Evolutionary conservation across 2,329 filamentous ascomycete genomes (phyloP).

Genomic region (Pseudocercospora musae): DNA sequence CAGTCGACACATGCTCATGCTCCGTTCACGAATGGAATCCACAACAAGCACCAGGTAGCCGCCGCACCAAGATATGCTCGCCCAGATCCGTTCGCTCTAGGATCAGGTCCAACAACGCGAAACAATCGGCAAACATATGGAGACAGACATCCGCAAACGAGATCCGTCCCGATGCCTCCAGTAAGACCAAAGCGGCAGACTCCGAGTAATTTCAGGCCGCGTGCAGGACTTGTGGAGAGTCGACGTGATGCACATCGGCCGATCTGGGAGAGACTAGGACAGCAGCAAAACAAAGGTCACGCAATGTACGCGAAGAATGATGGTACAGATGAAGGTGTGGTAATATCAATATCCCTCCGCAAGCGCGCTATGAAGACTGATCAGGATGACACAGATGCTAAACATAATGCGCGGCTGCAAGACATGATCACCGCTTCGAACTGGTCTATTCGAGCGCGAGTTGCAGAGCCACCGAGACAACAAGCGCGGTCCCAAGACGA

Average conservation of each 20-base stretch:
- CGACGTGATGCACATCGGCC: not conserved
- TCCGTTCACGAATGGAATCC: not conserved
- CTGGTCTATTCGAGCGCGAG: not conserved
- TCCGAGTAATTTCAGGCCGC: not conserved
- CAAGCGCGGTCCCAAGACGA: not conserved
- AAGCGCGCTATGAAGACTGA: not conserved
- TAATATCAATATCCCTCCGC: not conserved
- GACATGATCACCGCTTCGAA: not conserved
- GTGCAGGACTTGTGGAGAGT: not conserved
- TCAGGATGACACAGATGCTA: not conserved
- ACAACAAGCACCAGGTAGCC: not conserved
- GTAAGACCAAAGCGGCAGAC: not conserved
- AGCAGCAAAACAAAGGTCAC: not conserved
- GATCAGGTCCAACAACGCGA: slow-evolving; percentile 6
- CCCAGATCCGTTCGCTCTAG: slow-evolving; percentile 12
- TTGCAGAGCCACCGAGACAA: not conserved
- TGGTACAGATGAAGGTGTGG: not conserved
- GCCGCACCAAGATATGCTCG: not conserved
- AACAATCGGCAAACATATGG: not conserved
- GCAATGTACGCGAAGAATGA: not conserved
- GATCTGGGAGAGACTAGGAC: not conserved
- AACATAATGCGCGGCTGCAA: not conserved
- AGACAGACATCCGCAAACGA: not conserved
- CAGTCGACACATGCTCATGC: not conserved
- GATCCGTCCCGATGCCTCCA: not conserved